phyloP scores from a whole-genome alignment of 2,329 filamentous ascomycete species.

The Stagonosporopsis chrysanthemi region DNA sequence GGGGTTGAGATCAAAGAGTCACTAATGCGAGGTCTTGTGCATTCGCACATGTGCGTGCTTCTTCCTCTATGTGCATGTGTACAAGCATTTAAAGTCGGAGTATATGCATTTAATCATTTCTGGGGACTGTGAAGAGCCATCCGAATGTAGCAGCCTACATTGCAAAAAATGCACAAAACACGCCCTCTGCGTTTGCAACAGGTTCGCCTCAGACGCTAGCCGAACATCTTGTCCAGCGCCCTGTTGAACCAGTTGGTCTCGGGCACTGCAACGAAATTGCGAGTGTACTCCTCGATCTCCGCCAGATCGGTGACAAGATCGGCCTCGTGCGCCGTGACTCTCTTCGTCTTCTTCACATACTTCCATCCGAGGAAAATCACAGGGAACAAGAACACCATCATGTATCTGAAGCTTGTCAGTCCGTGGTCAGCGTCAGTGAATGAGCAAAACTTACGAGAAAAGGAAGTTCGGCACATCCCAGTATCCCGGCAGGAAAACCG shows the following conservation, averaged over 20 bases:
- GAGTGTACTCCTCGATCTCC: slow-evolving; percentile 73
- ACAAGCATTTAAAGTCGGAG: background rate
- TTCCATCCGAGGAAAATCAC: slow-evolving; percentile 76
- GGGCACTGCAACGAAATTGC: slow-evolving; percentile 63
- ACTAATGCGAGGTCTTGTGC: background rate
- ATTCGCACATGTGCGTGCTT: background rate
- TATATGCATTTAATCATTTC: background rate
- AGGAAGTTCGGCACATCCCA: slow-evolving; percentile 77
- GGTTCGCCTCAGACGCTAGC: slow-evolving; percentile 23
- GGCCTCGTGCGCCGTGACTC: slow-evolving; percentile 64
- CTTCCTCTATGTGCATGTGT: too few relatives aligned
- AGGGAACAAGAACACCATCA: slow-evolving; percentile 76
- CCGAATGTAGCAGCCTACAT: background rate
- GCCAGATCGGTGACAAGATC: slow-evolving; percentile 69
- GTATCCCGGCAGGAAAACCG: slow-evolving; percentile 72
- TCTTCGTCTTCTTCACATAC: slow-evolving; percentile 68
- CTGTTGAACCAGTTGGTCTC: slow-evolving; percentile 56
- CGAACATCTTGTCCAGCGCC: slow-evolving; percentile 56
- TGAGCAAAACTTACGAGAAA: slow-evolving; percentile 64
- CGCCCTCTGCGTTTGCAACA: background rate
- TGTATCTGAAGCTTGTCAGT: slow-evolving; percentile 58
- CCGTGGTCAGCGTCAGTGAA: background rate
- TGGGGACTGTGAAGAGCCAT: background rate
- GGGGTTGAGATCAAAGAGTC: background rate
- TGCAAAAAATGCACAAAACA: background rate